Conservation (phyloP, 1,284 basidiomycete species). For the Cryptococcus deneoformans region DNA sequence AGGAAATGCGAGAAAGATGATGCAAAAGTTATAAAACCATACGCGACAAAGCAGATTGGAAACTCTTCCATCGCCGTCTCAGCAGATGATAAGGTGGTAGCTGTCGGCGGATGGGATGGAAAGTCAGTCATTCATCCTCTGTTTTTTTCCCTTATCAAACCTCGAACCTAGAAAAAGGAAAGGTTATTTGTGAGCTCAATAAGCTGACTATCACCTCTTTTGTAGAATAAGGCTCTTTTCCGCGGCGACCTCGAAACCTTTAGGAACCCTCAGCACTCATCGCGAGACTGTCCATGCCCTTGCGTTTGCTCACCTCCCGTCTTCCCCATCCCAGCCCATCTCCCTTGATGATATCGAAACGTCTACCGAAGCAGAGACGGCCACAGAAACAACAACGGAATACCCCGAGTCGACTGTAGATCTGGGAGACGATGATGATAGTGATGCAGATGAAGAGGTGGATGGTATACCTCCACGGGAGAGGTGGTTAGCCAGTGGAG, state of each 20-base stretch:
- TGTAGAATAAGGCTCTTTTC: conserved; percentile 72
- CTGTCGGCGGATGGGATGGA: conserved; percentile 85
- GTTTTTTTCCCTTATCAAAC: not conserved
- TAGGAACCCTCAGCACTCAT: conserved; percentile 76
- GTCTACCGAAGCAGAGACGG: no score
- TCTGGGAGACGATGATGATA: conserved; percentile 31
- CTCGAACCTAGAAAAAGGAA: not conserved
- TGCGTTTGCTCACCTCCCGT: conserved; percentile 57
- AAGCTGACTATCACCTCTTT: not conserved
- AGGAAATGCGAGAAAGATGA: not conserved
- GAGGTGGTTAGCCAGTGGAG: conserved; percentile 69
- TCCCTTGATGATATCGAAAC: not conserved
- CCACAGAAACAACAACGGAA: not conserved
- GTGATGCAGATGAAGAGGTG: conserved; percentile 57
- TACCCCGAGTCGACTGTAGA: conserved; percentile 11
- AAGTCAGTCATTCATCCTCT: conserved; percentile 55
- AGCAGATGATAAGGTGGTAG: conserved; percentile 71
- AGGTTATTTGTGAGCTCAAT: not conserved
- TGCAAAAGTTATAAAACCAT: conserved; percentile 13
- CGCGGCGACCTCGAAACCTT: conserved; percentile 67
- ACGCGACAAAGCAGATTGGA: conserved; percentile 69
- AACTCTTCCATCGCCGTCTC: conserved; percentile 70
- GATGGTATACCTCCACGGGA: conserved; percentile 51
- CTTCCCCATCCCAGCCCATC: not conserved
- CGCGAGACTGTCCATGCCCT: conserved; percentile 68